Evolutionary conservation across 2,329 filamentous ascomycete species (phyloP).

Genomic region (Juglanconis oblonga): DNA sequence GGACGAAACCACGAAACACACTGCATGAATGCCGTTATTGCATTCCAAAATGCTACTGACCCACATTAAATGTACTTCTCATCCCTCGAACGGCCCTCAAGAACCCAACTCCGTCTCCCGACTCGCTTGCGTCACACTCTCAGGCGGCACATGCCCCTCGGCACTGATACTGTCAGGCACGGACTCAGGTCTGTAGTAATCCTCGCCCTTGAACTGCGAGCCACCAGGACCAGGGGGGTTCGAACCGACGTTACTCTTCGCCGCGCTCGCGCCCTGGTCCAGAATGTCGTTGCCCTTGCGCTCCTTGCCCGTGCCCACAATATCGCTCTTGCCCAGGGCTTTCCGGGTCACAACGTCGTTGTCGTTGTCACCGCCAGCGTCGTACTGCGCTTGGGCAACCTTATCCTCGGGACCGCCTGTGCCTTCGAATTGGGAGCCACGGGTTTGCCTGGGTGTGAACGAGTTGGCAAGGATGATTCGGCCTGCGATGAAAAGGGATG

Average conservation of each 20-base stretch:
- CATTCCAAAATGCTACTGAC: no score
- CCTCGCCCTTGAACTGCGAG: constrained; percentile 36
- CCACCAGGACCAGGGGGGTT: constrained; percentile 34
- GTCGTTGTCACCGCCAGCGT: constrained; percentile 34
- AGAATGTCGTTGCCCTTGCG: constrained; percentile 26
- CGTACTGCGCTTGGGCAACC: constrained; percentile 21
- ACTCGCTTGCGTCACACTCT: constrained; percentile 35
- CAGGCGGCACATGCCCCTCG: constrained; percentile 38
- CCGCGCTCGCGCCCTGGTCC: constrained; percentile 34
- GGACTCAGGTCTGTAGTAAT: constrained; percentile 39
- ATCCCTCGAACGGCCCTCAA: no score
- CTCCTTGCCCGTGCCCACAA: constrained; percentile 9
- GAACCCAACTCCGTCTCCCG: neutral
- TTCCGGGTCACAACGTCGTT: constrained; percentile 32
- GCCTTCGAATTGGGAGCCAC: constrained; percentile 42
- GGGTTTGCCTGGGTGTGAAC: constrained; percentile 35
- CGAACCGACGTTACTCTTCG: constrained; percentile 36
- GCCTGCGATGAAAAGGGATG: neutral
- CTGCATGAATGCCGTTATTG: no score
- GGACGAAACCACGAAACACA: no score
- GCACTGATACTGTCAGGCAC: constrained; percentile 41
- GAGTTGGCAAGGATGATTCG: constrained; percentile 14
- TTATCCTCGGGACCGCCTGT: constrained; percentile 42
- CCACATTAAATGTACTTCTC: no score
- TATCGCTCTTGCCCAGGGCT: constrained; percentile 22